Percentiles rank a stretch among this genome's conserved stretches.
These are phyloP conservation scores for Aureobasidium sp. DNA, from an alignment of 2,329 filamentous ascomycete genomes.

Conservation along the genomic window DNA sequence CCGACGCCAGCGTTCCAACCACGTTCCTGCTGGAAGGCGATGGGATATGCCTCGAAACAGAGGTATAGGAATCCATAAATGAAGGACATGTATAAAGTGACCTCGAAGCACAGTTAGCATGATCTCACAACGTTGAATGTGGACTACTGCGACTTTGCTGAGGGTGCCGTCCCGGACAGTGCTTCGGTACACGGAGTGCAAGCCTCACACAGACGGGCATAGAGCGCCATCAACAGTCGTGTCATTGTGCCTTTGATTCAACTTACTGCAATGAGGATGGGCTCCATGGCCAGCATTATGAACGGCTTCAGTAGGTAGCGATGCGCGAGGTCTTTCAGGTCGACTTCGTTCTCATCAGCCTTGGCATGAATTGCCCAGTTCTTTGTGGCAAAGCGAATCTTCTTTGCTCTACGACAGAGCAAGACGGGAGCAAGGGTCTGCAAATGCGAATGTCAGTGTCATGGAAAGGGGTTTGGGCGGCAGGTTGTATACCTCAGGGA, in stretches of 20 bases:
- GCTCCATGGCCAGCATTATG: constrained; percentile 41
- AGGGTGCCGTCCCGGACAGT: too few relatives aligned
- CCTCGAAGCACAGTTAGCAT: neutral
- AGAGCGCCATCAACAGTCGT: too few relatives aligned
- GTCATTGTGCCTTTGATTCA: neutral
- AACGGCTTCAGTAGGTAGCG: constrained; percentile 23
- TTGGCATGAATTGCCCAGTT: constrained; percentile 63
- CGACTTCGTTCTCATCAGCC: constrained; percentile 65
- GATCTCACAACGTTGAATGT: neutral
- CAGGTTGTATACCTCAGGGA: constrained; percentile 39
- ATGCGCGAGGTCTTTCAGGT: constrained; percentile 42
- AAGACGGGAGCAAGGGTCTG: constrained; percentile 51
- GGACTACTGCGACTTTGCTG: too few relatives aligned
- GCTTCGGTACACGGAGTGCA: too few relatives aligned
- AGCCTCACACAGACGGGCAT: neutral
- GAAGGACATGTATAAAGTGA: constrained; percentile 36
- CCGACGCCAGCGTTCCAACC: constrained; percentile 23
- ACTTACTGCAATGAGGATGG: constrained; percentile 36
- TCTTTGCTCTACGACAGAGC: constrained; percentile 54
- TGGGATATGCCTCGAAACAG: constrained; percentile 27
- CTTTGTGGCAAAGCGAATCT: constrained; percentile 54
- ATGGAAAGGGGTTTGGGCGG: constrained; percentile 24
- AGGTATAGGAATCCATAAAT: constrained; percentile 26
- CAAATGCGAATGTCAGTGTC: neutral
- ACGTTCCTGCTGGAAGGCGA: constrained; percentile 24